Evolutionary conservation across 768 basidiomycete species (phyloP).

Genomic region (Sporobolomyces phaffii): DNA sequence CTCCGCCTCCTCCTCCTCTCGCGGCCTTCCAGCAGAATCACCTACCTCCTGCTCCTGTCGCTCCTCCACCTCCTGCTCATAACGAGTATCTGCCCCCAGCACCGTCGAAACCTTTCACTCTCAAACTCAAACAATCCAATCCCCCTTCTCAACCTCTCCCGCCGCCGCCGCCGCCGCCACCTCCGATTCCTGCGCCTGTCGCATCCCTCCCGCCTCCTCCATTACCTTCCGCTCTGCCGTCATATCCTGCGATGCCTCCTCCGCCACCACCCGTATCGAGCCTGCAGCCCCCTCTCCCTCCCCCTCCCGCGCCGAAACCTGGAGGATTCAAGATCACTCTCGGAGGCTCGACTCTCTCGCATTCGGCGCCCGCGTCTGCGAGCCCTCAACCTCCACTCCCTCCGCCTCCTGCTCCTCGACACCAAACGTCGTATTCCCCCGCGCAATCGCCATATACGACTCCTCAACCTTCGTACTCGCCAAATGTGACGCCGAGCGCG

Average conservation of each 20-base stretch:
- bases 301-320: slow-evolving; percentile 2
- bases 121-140: slow-evolving; percentile 43
- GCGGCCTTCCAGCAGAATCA: slow-evolving; percentile 10
- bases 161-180: neutral
- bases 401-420: slow-evolving; percentile 4
- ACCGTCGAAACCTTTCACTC: slow-evolving; percentile 24
- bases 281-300: neutral
- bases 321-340: slow-evolving; percentile 46
- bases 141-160: slow-evolving; percentile 21
- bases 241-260: slow-evolving; percentile 13
- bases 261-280: slow-evolving; percentile 2
- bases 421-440: slow-evolving; percentile 37
- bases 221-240: neutral
- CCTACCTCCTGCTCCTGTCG: slow-evolving; percentile 30
- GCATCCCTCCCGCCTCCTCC: slow-evolving; percentile 6
- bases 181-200: too few relatives aligned
- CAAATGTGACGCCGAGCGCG: slow-evolving; percentile 49
- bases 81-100: neutral
- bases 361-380: slow-evolving; percentile 35
- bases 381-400: neutral
- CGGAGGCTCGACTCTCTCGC: slow-evolving; percentile 40
- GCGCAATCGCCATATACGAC: slow-evolving; percentile 44
- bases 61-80: slow-evolving; percentile 8
- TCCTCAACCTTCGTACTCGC: slow-evolving; percentile 44
- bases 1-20: slow-evolving; percentile 36